Base-by-base conservation (phyloP, 352 stramenopile species). In the Stramenopiles sp. region DNA sequence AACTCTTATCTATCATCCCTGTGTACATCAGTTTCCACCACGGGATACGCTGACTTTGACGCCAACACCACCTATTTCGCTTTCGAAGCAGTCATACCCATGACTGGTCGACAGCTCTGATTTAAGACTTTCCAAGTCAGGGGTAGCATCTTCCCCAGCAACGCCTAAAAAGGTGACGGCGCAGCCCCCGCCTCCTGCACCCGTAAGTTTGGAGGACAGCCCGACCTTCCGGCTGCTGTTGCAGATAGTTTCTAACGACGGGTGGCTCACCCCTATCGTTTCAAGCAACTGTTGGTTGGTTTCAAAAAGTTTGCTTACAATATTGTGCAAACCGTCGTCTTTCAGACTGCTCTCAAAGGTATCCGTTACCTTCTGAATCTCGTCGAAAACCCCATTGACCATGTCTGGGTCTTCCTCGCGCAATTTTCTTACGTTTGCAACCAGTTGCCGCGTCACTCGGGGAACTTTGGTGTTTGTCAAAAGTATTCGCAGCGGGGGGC, bases 391-490 rank as follows among this genome's bases (percentile, higher is more conserved):
- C 2, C 68, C 53, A 73, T 90, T 80, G 3, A 88, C 81, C 0
- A 71, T 76, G 0, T 74, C 63, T 4, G 74, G 77, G 37, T 91
- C 68, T 36, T 78, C 78, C 33, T 92, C 84, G 53, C 89, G 86
- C 1, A 84, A 81, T 49, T 75, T 75, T 3, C 85, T 81, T 3
- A 96, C 90, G 34, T 84, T 83, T 1, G 68, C 81, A 12, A 96
- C 89, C 37, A 92, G 84, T 32, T 84, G 80, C 79, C 84, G 90
- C 12, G 90, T 96, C 1, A 86, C 91, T 6, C 89, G 87, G 0
- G 89, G 86, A 12, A 95, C 88, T n/a, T 83, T 78, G 4, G 90
- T 96, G 81, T 96, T 94, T 3, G 91, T 87, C 36, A 96, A 75
- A 0, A 96, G 80, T 49, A 95, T 93, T 1, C 84, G 82, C 37